Evolutionary conservation across 1,139 yeast species (phyloP), one percentile per base, ranked within the genome.

Genomic region (Geotrichum australiense): DNA sequence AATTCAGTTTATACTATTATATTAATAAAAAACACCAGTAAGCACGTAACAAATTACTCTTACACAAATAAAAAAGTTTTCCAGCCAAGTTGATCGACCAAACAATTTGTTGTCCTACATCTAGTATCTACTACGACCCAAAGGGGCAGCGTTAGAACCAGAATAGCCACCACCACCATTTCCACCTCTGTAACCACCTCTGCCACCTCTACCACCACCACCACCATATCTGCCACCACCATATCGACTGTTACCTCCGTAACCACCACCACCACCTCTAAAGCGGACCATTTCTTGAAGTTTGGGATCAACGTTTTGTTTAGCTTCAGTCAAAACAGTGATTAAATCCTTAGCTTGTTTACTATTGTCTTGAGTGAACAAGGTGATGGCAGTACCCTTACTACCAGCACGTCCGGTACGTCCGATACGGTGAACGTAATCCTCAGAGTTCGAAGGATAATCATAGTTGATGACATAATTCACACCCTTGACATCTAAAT

Each of bases 401-500:
- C 86, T 79, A 65, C 97, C 97, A 53, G 96, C 98, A 78, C 98
- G 86, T 65, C 98, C 98, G 51, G 97, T 89, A 80, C 98, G 86
- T 64, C 96, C 96, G 59, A 83, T 83, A 66, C 94, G 76, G 66
- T 83, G 94, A 48, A 91, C 96, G 65, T 91, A 91, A 70, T 91
- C 97, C 71, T 91, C 98, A 62, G 87, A 84, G 70, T 89, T 91
- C 68, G 87, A 87, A 59, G 98, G 97, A 87, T 89, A 89, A 66
- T 91, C 98, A 61, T 75, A 87, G 78, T 91, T 91, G 62, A 91
- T 75, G 49, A 91, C 98, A 58, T 72, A 80, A 56, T 89, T 81
- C 61, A 91, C 86, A 65, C 96, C 97, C 74, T 91, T 91, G 68
- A 91, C 98, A 70, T 91, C 97, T 87, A 67, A 16, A 47, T 33